These are phyloP conservation scores for Neltuma alba DNA, from an alignment of 306 rosid species.

Conservation along the genomic window DNA sequence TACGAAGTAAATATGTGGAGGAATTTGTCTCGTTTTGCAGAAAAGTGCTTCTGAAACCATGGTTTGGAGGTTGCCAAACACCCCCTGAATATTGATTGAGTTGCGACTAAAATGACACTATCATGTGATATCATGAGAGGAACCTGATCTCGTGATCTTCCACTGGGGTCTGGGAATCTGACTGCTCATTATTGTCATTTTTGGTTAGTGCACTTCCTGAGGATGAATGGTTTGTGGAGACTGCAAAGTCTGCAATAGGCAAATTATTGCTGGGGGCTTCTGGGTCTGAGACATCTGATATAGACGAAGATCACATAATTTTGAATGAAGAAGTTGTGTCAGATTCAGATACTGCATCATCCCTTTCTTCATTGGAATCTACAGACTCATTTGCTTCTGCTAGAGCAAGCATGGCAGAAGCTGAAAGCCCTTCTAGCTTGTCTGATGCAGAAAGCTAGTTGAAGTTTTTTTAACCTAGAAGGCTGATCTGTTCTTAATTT, in stretches of 20 bases:
- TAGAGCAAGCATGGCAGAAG: conserved; percentile 93
- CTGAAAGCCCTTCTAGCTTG: conserved; percentile 74
- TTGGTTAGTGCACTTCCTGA: conserved; percentile 75
- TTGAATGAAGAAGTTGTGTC: conserved; percentile 53
- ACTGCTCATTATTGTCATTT: conserved; percentile 29
- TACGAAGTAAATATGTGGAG: too few relatives aligned
- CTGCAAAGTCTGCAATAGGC: conserved; percentile 85
- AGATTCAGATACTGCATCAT: conserved; percentile 77
- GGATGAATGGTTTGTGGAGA: conserved; percentile 96
- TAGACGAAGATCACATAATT: conserved; percentile 76
- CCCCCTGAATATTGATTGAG: too few relatives aligned
- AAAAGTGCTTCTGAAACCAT: too few relatives aligned
- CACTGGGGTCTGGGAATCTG: conserved; percentile 27
- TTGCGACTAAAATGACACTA: not conserved
- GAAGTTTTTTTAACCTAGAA: not conserved
- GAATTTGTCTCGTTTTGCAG: too few relatives aligned
- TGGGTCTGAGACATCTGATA: conserved; percentile 77
- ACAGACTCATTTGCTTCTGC: conserved; percentile 92
- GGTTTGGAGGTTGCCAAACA: too few relatives aligned
- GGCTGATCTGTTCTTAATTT: not conserved
- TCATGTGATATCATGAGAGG: not conserved
- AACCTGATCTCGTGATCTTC: too few relatives aligned
- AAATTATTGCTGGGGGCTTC: conserved; percentile 72
- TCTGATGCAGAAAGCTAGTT: conserved; percentile 61
- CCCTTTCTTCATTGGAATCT: conserved; percentile 72